A percentile compares a stretch with the other conserved stretches of the same genome.
Conservation (phyloP, 805 yeast species). For the Ascoidea tarda region DNA sequence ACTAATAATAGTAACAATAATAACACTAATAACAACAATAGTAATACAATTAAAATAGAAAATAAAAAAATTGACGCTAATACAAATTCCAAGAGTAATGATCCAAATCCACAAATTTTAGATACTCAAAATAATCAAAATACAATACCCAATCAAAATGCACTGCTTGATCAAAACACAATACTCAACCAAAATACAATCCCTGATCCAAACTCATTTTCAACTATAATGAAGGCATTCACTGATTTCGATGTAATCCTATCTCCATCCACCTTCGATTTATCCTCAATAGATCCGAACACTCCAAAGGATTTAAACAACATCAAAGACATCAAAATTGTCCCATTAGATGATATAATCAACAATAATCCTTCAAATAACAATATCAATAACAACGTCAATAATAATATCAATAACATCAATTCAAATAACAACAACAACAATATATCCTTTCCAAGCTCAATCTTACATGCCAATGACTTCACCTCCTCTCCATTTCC, state of each 20-base stretch:
- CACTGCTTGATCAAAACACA: too few relatives aligned
- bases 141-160: too few relatives aligned
- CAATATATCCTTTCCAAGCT: not conserved
- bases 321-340: constrained; percentile 1
- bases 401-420: not conserved
- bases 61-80: not conserved
- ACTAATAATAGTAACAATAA: constrained; percentile 7
- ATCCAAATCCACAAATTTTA: constrained; percentile 2
- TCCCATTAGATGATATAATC: constrained; percentile 8
- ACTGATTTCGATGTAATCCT: constrained; percentile 13
- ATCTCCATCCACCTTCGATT: constrained; percentile 10
- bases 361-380: constrained; percentile 1
- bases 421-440: not conserved
- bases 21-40: too few relatives aligned
- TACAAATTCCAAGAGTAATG: not conserved
- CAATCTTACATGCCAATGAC: not conserved
- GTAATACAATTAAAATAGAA: too few relatives aligned
- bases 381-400: too few relatives aligned
- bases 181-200: too few relatives aligned
- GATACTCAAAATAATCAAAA: too few relatives aligned
- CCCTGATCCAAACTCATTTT: too few relatives aligned
- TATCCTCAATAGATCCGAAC: constrained; percentile 3
- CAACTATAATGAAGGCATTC: constrained; percentile 4
- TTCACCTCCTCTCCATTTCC: not conserved
- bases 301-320: not conserved